Conservation (phyloP, 164 flowering plant genomes). For the Stephania japonica region DNA sequence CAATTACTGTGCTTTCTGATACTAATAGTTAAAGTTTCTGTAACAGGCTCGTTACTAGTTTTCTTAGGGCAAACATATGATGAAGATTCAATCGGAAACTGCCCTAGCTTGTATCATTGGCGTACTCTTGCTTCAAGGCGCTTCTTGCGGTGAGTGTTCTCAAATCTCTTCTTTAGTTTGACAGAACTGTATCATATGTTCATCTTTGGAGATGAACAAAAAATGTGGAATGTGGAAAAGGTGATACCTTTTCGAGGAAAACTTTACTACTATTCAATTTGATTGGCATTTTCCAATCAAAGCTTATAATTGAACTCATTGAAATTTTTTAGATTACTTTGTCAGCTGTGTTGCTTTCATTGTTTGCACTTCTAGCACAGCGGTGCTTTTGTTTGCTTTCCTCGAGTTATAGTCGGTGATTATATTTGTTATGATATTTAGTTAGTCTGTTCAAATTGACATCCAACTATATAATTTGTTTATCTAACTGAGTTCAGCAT, state of each 20-base stretch:
- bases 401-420: background rate
- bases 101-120: slow-evolving; percentile 31
- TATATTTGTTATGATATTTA: background rate
- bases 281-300: background rate
- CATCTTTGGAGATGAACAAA: too few relatives aligned
- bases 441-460: background rate
- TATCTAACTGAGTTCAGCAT: slow-evolving; percentile 1
- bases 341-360: background rate
- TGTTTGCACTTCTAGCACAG: background rate
- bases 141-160: slow-evolving; percentile 49
- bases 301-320: background rate
- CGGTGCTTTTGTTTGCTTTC: background rate
- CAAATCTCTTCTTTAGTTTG: background rate
- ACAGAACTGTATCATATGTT: background rate
- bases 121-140: slow-evolving; percentile 37
- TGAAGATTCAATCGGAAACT: slow-evolving; percentile 39
- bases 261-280: background rate
- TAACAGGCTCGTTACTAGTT: slow-evolving; percentile 8
- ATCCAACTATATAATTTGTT: background rate
- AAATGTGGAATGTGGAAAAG: background rate
- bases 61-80: slow-evolving; percentile 35
- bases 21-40: slow-evolving; percentile 3
- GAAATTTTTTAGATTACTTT: background rate
- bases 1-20: background rate
- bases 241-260: background rate